phyloP scores from a whole-genome alignment of 2,329 filamentous ascomycete genomes.

The Neofusicoccum parvum region DNA sequence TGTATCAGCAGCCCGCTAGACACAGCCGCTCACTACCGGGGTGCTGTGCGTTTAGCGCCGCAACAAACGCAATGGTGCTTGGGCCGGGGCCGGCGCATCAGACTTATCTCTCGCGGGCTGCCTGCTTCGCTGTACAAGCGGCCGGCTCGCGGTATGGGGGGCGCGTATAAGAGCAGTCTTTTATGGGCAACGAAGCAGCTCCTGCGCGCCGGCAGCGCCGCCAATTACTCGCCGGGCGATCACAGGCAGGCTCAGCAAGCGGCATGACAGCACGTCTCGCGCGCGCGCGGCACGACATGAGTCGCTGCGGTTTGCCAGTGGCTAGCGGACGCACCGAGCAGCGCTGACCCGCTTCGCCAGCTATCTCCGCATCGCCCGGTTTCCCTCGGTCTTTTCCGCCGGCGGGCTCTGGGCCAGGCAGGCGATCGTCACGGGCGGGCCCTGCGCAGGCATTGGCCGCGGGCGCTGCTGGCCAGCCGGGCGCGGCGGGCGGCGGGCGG shows the following conservation, averaged over 20 bases:
- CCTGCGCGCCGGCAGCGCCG: not conserved
- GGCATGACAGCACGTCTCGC: not conserved
- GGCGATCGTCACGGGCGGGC: not conserved
- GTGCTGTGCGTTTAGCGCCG: not conserved
- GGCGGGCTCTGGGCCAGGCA: not conserved
- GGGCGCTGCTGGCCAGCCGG: not conserved
- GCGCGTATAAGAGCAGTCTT: not conserved
- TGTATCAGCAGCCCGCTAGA: slow-evolving; percentile 3
- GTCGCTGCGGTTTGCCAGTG: not conserved
- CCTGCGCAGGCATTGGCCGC: not conserved
- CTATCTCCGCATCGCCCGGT: slow-evolving; percentile 1
- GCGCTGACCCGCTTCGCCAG: slow-evolving; percentile 6
- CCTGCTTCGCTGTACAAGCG: no score
- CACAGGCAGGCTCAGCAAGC: not conserved
- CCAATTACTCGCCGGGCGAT: not conserved
- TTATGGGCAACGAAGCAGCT: not conserved
- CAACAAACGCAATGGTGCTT: not conserved
- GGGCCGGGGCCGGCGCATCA: no score
- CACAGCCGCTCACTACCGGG: not conserved
- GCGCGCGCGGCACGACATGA: not conserved
- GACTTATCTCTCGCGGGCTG: no score
- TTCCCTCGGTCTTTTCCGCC: not conserved
- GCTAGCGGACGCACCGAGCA: not conserved
- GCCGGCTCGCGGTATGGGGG: not conserved
- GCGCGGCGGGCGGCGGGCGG: not conserved